phyloP scores from a whole-genome alignment of 1,284 basidiomycete genomes.

The Tremellales sp. region DNA sequence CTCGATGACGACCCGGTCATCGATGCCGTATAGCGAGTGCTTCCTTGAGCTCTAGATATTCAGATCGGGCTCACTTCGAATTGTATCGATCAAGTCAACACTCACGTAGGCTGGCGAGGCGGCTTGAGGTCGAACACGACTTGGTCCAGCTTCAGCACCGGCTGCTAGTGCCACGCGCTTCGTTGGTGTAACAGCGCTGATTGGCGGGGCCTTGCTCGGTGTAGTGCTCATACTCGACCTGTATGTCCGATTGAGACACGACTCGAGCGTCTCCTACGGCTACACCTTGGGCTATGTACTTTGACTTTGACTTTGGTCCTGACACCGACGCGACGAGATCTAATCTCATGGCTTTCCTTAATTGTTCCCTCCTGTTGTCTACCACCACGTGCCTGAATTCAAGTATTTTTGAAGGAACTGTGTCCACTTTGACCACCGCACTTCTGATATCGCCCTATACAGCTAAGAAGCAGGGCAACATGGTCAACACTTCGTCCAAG shows the following conservation, averaged over 20 bases:
- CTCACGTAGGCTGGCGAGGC: slow-evolving; percentile 38
- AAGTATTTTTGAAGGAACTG: neutral
- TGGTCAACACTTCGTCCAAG: neutral
- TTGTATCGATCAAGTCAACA: neutral
- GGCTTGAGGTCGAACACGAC: slow-evolving; percentile 27
- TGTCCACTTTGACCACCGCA: neutral
- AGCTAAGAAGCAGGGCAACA: neutral
- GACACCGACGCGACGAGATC: neutral
- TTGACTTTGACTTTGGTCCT: too few species aligned
- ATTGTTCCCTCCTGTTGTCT: neutral
- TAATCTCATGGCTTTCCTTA: neutral
- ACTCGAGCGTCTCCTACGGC: neutral
- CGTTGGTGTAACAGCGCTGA: neutral
- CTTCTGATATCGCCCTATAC: neutral
- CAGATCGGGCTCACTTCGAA: neutral
- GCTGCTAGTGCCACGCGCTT: neutral
- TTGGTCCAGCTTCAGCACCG: slow-evolving; percentile 23
- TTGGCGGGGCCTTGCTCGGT: neutral
- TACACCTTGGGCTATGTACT: too few species aligned
- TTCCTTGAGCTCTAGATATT: slow-evolving; percentile 35
- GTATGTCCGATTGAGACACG: neutral
- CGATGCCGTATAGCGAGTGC: slow-evolving; percentile 50
- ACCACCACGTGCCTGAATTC: neutral
- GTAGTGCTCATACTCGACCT: neutral
- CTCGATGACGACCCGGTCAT: slow-evolving; percentile 50